phyloP scores from a whole-genome alignment of 768 basidiomycete species.

The Cystoderma amianthinum region DNA sequence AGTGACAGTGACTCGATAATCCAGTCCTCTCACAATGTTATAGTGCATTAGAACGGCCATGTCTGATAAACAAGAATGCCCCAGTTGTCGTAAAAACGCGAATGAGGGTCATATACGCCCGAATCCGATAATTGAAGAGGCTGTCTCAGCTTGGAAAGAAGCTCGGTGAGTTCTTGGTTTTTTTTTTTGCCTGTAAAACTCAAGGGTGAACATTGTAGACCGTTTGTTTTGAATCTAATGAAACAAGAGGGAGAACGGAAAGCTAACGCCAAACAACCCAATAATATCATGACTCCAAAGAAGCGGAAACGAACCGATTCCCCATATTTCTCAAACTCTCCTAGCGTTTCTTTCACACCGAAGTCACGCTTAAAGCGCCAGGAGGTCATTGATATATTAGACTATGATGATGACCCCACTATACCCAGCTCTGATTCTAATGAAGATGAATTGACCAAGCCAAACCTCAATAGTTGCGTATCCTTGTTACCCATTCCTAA shows the following conservation, averaged over 20 bases:
- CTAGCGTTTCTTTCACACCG: slow-evolving; percentile 7
- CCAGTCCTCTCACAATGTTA: slow-evolving; percentile 1
- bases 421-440: slow-evolving; percentile 29
- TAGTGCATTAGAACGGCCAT: slow-evolving; percentile 70
- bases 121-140: slow-evolving; percentile 66
- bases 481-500: slow-evolving; percentile 1
- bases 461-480: too few relatives aligned
- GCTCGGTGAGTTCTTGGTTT: slow-evolving; percentile 44
- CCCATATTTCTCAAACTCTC: slow-evolving; percentile 17
- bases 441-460: slow-evolving; percentile 26
- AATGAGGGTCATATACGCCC: slow-evolving; percentile 60
- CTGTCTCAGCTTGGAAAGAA: slow-evolving; percentile 61
- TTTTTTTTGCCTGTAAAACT: neutral
- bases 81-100: slow-evolving; percentile 53
- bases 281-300: neutral
- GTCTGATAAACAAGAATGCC: slow-evolving; percentile 58
- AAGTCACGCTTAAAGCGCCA: slow-evolving; percentile 9
- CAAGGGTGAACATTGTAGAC: neutral
- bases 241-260: neutral
- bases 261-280: neutral
- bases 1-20: slow-evolving; percentile 18
- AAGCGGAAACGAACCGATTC: slow-evolving; percentile 14
- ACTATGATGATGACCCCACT: slow-evolving; percentile 7
- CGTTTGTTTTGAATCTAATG: neutral
- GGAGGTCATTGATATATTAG: slow-evolving; percentile 10